Conservation (phyloP, 108 stramenopile species). For the Craspedostauros australis region DNA sequence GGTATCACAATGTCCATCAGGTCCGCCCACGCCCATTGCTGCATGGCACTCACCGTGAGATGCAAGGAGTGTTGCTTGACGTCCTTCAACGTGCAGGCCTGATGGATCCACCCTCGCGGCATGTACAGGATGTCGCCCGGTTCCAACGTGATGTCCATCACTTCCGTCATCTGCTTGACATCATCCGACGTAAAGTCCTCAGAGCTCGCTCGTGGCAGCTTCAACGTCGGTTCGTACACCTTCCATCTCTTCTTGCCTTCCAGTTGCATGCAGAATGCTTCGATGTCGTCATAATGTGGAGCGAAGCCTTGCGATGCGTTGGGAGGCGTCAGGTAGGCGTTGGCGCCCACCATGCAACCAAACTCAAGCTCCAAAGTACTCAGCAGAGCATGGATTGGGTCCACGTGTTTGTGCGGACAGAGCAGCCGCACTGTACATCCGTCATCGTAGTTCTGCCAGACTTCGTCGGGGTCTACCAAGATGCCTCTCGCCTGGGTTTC, state of each 20-base stretch:
- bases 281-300: conserved; percentile 98
- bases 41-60: conserved; percentile 91
- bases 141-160: conserved; percentile 71
- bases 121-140: conserved; percentile 93
- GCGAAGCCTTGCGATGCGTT: conserved; percentile 93
- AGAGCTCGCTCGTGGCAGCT: conserved; percentile 65
- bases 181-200: conserved; percentile 70
- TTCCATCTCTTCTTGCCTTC: conserved; percentile 93
- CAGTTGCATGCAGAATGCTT: conserved; percentile 91
- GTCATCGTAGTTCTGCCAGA: conserved; percentile 75
- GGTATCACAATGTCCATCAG: conserved; percentile 83
- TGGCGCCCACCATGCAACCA: conserved; percentile 93
- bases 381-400: conserved; percentile 73
- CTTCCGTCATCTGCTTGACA: conserved; percentile 44
- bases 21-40: conserved; percentile 91
- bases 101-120: conserved; percentile 96
- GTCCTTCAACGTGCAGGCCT: conserved; percentile 70
- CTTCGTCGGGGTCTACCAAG: conserved; percentile 58
- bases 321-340: conserved; percentile 93
- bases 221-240: conserved; percentile 67
- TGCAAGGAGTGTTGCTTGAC: conserved; percentile 78
- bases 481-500: conserved; percentile 31
- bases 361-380: conserved; percentile 85
- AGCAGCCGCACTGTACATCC: conserved; percentile 88
- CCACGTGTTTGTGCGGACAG: conserved; percentile 89